Percentiles rank a stretch among this genome's conserved stretches.
Evolutionary conservation across 1,139 yeast species (phyloP).

Genomic region (Kazachstania sp.): DNA sequence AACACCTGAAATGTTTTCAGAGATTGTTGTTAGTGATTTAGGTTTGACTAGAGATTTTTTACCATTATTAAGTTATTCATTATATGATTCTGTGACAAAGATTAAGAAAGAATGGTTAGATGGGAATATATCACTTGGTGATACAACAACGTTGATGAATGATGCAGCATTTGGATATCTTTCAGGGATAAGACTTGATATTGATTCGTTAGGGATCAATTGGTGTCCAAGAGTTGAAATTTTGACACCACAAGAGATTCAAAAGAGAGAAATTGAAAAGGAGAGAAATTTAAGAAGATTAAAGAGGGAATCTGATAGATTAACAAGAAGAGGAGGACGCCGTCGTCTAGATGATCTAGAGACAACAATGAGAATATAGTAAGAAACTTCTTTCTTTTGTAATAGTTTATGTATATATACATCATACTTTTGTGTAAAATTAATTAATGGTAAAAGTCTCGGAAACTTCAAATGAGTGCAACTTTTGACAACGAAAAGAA

Average conservation of each 20-base stretch:
- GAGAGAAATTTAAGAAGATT: conserved; percentile 85
- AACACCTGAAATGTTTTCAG: conserved; percentile 85
- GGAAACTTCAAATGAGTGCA: no score
- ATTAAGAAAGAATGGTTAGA: conserved; percentile 82
- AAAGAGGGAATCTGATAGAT: conserved; percentile 70
- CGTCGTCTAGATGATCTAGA: conserved; percentile 51
- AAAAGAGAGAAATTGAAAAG: conserved; percentile 88
- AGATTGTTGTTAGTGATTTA: conserved; percentile 70
- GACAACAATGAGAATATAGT: conserved; percentile 7
- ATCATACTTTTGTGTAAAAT: no score
- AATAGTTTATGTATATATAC: no score
- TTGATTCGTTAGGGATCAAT: conserved; percentile 54
- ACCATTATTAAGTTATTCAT: conserved; percentile 82
- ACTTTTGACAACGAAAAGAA: no score
- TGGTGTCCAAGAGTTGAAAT: conserved; percentile 90
- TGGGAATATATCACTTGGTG: conserved; percentile 52
- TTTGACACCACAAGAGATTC: conserved; percentile 86
- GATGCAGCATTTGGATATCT: conserved; percentile 51
- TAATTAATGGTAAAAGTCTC: no score
- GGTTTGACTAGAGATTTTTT: conserved; percentile 80
- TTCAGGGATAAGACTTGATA: conserved; percentile 60
- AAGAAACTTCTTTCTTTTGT: background rate
- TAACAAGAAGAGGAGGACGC: conserved; percentile 38
- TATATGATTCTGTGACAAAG: conserved; percentile 70
- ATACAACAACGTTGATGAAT: conserved; percentile 40